These are phyloP conservation scores for Metschnikowia koreensis DNA, from an alignment of 805 yeast genomes.

Conservation along the genomic window DNA sequence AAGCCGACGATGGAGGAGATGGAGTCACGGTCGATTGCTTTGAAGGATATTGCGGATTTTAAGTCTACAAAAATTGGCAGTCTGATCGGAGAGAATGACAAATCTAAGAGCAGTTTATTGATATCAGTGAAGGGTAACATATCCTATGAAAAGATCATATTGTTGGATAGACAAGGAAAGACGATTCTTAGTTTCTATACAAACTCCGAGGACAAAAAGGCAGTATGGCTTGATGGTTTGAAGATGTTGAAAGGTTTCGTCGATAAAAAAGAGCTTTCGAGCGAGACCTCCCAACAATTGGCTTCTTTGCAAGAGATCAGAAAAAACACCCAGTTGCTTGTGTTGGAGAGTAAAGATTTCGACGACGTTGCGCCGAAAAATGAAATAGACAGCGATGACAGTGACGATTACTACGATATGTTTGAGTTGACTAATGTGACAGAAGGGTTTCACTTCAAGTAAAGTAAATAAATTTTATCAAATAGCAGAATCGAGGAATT, in stretches of 20 bases:
- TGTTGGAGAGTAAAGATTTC: slow-evolving; percentile 27
- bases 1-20: slow-evolving; percentile 59
- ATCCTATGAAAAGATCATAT: slow-evolving; percentile 54
- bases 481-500: neutral
- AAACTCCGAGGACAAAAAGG: slow-evolving; percentile 65
- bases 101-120: slow-evolving; percentile 43
- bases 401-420: slow-evolving; percentile 30
- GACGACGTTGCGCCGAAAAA: slow-evolving; percentile 17
- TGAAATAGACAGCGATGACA: slow-evolving; percentile 21
- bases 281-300: slow-evolving; percentile 38
- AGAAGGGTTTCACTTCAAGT: slow-evolving; percentile 26
- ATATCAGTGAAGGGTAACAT: slow-evolving; percentile 57
- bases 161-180: slow-evolving; percentile 44
- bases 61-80: slow-evolving; percentile 48
- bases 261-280: slow-evolving; percentile 32
- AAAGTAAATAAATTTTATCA: neutral
- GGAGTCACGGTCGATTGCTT: slow-evolving; percentile 51
- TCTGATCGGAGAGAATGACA: slow-evolving; percentile 42
- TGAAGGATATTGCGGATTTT: slow-evolving; percentile 51
- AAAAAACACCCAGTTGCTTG: slow-evolving; percentile 40
- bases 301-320: slow-evolving; percentile 35
- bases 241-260: slow-evolving; percentile 43
- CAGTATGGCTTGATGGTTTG: slow-evolving; percentile 78
- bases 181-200: slow-evolving; percentile 59
- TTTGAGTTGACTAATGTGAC: slow-evolving; percentile 24